Evolutionary conservation across 352 stramenopile genomes (phyloP).

Genomic region (Albugo candida): DNA sequence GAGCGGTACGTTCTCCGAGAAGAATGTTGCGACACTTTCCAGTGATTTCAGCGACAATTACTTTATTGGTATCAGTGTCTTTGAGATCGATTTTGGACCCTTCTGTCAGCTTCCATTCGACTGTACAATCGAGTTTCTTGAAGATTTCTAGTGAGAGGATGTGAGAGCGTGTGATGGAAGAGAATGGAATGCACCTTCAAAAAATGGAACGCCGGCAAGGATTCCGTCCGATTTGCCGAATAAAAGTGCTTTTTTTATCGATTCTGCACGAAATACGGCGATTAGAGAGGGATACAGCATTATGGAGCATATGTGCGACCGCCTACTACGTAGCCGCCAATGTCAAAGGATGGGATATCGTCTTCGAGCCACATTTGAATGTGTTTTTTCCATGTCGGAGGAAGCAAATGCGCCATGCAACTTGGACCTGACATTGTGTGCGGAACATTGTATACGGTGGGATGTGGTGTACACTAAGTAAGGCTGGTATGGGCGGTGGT

Average conservation of each 20-base stretch:
- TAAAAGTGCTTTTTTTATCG: slow-evolving; percentile 63
- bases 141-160: slow-evolving; percentile 70
- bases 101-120: slow-evolving; percentile 81
- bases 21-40: slow-evolving; percentile 88
- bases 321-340: slow-evolving; percentile 95
- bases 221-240: slow-evolving; percentile 89
- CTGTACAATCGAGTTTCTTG: slow-evolving; percentile 69
- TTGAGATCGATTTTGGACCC: slow-evolving; percentile 28
- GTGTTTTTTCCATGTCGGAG: slow-evolving; percentile 68
- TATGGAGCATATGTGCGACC: slow-evolving; percentile 13
- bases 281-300: not conserved
- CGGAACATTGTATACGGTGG: too few relatives aligned
- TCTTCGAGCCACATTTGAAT: slow-evolving; percentile 90
- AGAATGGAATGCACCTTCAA: slow-evolving; percentile 18
- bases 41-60: slow-evolving; percentile 86
- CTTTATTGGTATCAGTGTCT: slow-evolving; percentile 39
- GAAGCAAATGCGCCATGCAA: slow-evolving; percentile 33
- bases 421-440: too few relatives aligned
- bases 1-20: slow-evolving; percentile 90
- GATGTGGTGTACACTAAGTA: too few relatives aligned
- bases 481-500: too few relatives aligned
- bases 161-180: not conserved
- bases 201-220: slow-evolving; percentile 91
- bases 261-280: slow-evolving; percentile 14
- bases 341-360: slow-evolving; percentile 93